A percentile compares a stretch with the other conserved stretches of the same genome.
Conservation (phyloP, 148 eudicot genomes). For the Persicaria tinctoria region DNA sequence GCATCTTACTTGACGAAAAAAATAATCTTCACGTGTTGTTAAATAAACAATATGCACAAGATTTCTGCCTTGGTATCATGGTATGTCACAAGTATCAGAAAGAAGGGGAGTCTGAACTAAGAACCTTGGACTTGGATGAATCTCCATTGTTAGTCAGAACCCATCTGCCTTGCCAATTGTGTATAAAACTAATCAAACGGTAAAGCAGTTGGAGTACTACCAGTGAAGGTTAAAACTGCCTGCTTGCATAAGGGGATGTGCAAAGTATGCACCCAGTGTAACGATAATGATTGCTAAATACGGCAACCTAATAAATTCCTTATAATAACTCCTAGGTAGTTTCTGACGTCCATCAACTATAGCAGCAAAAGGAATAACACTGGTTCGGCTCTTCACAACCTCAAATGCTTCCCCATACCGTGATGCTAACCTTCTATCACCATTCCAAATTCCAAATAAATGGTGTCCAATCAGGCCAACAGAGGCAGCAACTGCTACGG, state of each 20-base stretch:
- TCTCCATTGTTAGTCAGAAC: neutral
- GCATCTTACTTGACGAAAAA: neutral
- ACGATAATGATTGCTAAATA: slow-evolving; percentile 68
- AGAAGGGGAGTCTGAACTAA: neutral
- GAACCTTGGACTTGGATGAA: neutral
- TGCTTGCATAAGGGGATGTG: slow-evolving; percentile 95
- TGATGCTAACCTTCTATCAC: slow-evolving; percentile 74
- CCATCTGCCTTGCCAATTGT: neutral
- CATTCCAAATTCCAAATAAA: slow-evolving; percentile 95
- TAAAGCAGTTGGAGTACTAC: slow-evolving; percentile 27
- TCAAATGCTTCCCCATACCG: slow-evolving; percentile 83
- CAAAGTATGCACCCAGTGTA: slow-evolving; percentile 81
- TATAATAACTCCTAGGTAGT: slow-evolving; percentile 65
- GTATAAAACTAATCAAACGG: neutral
- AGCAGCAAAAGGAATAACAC: slow-evolving; percentile 88
- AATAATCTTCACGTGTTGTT: neutral
- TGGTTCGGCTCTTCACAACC: slow-evolving; percentile 69
- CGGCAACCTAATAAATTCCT: slow-evolving; percentile 80
- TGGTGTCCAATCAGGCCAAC: slow-evolving; percentile 92
- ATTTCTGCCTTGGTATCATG: neutral
- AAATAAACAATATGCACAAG: neutral
- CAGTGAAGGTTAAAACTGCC: slow-evolving; percentile 89
- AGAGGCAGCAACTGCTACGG: slow-evolving; percentile 92
- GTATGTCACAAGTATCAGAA: neutral
- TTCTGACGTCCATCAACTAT: slow-evolving; percentile 92